Conservation (phyloP, 1,139 yeast genomes). For the Pichia sp. region DNA sequence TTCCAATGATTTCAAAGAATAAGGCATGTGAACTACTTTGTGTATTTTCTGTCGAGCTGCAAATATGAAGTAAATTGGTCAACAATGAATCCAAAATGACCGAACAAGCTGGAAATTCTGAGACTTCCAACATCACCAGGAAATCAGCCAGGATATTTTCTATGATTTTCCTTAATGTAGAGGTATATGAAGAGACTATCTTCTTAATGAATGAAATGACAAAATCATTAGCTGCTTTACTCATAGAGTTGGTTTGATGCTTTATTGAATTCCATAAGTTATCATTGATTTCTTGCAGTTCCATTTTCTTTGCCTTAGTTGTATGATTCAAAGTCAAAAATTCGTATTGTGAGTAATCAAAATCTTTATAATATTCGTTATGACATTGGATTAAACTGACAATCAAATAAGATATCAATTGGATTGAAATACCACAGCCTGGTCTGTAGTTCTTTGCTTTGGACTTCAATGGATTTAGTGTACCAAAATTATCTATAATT, state of each 20-base stretch:
- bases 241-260: constrained; percentile 12
- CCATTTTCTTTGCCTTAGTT: constrained; percentile 15
- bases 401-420: constrained; percentile 45
- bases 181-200: constrained; percentile 39
- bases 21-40: constrained; percentile 44
- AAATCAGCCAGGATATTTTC: constrained; percentile 60
- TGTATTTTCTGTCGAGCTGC: constrained; percentile 26
- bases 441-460: constrained; percentile 44
- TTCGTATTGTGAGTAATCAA: constrained; percentile 27
- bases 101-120: constrained; percentile 58
- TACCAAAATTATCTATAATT: constrained; percentile 49
- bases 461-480: constrained; percentile 44
- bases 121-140: constrained; percentile 43
- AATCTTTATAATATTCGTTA: constrained; percentile 30
- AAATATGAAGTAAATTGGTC: constrained; percentile 19
- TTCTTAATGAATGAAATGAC: constrained; percentile 41
- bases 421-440: constrained; percentile 47
- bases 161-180: constrained; percentile 41
- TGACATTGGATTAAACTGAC: constrained; percentile 46
- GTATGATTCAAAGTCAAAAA: constrained; percentile 12
- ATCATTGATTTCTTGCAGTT: constrained; percentile 16
- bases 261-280: constrained; percentile 16
- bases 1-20: constrained; percentile 55
- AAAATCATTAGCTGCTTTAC: constrained; percentile 34
- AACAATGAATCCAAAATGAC: constrained; percentile 35